These are phyloP conservation scores for Bertia moriformis DNA, from an alignment of 2,329 filamentous ascomycete species.

Conservation along the genomic window DNA sequence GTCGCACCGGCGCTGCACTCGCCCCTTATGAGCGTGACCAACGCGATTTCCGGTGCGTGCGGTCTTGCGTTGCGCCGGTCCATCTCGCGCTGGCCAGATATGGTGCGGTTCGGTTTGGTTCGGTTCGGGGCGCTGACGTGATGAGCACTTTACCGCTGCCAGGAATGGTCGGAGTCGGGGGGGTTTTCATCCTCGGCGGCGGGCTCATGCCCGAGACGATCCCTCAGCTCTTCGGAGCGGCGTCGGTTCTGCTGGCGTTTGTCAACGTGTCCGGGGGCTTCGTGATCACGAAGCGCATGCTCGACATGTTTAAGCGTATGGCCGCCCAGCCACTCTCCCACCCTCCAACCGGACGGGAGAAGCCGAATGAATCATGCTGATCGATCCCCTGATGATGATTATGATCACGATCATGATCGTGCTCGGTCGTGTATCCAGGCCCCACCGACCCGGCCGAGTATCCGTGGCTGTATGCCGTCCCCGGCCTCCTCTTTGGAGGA, in stretches of 20 bases:
- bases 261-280: constrained; percentile 83
- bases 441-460: constrained; percentile 80
- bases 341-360: background rate
- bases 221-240: constrained; percentile 63
- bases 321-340: too few species aligned
- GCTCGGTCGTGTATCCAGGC: constrained; percentile 18
- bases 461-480: constrained; percentile 72
- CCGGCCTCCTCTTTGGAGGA: constrained; percentile 62
- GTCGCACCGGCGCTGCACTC: constrained; percentile 73
- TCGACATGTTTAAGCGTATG: constrained; percentile 74
- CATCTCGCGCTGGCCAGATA: too few species aligned
- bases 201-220: constrained; percentile 65
- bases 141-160: too few species aligned
- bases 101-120: too few species aligned
- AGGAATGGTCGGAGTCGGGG: constrained; percentile 76
- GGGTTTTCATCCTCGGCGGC: constrained; percentile 77
- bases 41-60: constrained; percentile 73
- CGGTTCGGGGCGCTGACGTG: too few species aligned
- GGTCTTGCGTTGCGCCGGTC: too few species aligned
- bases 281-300: constrained; percentile 82
- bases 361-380: constrained; percentile 15
- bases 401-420: too few species aligned
- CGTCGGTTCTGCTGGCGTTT: constrained; percentile 71
- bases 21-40: constrained; percentile 83
- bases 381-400: background rate